Conservation (phyloP, 257 asterid genomes). For the Haberlea rhodopensis region DNA sequence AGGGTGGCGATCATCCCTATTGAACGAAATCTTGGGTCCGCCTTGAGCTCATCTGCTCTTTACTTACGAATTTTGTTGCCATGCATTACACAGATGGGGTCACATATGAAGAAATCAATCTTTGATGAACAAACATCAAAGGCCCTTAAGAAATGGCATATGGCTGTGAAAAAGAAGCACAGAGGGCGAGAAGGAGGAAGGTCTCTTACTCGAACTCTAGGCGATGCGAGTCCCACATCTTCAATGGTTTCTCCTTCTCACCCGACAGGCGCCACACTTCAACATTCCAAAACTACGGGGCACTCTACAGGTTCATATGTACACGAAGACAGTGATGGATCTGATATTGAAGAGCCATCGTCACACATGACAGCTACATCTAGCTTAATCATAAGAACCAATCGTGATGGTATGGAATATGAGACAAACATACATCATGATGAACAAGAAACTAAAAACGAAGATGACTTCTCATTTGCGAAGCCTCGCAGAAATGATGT, state of each 20-base stretch:
- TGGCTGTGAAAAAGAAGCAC: constrained; percentile 74
- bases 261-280: constrained; percentile 48
- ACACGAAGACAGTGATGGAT: constrained; percentile 42
- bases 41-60: too few relatives aligned
- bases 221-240: constrained; percentile 64
- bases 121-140: constrained; percentile 89
- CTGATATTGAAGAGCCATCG: constrained; percentile 67
- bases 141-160: constrained; percentile 88
- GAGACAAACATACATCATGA: constrained; percentile 24
- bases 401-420: constrained; percentile 30
- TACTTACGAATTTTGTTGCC: too few relatives aligned
- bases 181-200: constrained; percentile 43
- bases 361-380: constrained; percentile 41
- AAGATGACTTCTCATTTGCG: constrained; percentile 67
- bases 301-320: constrained; percentile 44
- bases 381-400: constrained; percentile 38
- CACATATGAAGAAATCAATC: constrained; percentile 72
- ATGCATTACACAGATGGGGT: constrained; percentile 75
- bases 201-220: constrained; percentile 53
- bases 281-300: constrained; percentile 65
- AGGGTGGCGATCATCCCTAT: too few relatives aligned
- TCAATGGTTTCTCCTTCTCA: constrained; percentile 62
- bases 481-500: constrained; percentile 46
- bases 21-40: too few relatives aligned
- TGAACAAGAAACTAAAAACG: constrained; percentile 37